phyloP scores from a whole-genome alignment of 352 stramenopile species.

The Globisporangium spinosum region DNA sequence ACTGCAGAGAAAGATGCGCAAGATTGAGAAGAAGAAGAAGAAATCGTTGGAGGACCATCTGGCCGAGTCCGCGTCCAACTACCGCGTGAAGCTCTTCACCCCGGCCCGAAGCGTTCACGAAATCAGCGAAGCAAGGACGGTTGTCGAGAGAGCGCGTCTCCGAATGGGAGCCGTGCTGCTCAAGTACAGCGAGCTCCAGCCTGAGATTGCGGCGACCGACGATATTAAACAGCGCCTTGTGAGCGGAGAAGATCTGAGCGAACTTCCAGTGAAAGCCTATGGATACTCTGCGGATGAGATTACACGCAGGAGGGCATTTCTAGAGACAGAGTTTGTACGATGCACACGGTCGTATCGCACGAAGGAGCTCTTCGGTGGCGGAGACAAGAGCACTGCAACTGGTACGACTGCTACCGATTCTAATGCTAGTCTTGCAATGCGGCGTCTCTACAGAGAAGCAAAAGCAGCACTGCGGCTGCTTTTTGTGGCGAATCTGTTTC shows the following conservation, averaged over 20 bases:
- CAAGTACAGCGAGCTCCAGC: conserved; percentile 32
- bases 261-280: not conserved
- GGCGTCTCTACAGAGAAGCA: conserved; percentile 36
- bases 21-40: conserved; percentile 59
- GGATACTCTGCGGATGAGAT: not conserved
- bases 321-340: conserved; percentile 19
- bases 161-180: conserved; percentile 31
- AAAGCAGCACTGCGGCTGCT: conserved; percentile 36
- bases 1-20: conserved; percentile 49
- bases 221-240: conserved; percentile 20
- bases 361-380: not conserved
- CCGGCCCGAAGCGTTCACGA: conserved; percentile 16
- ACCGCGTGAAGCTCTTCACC: conserved; percentile 30
- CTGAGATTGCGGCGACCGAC: conserved; percentile 20
- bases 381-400: not conserved
- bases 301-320: conserved; percentile 12
- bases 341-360: conserved; percentile 25
- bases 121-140: conserved; percentile 31
- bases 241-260: conserved; percentile 3
- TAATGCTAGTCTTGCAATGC: conserved; percentile 12
- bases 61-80: conserved; percentile 19
- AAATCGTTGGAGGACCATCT: conserved; percentile 32
- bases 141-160: conserved; percentile 33
- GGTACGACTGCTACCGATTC: not conserved
- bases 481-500: conserved; percentile 57